Base-by-base conservation (phyloP, 2,329 filamentous ascomycete genomes). In the Cladobotryum mycophilum region DNA sequence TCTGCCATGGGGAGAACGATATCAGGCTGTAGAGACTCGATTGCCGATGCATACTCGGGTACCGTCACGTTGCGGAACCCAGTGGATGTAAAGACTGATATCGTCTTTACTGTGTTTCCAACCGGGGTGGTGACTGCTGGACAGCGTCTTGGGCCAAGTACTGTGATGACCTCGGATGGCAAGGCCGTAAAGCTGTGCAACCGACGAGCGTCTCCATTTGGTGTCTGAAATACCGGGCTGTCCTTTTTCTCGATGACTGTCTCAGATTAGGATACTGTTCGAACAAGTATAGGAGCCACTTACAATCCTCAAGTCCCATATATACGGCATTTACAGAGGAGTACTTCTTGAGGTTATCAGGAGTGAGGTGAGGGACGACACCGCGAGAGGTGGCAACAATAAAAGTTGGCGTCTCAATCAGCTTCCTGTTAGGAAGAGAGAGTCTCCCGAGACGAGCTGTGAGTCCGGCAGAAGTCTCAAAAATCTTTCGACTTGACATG, bases 241-340 rank as follows among this genome's bases (percentile, higher is more conserved):
- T 71, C 62, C 50, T 68, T 68, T 53, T 69, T 73, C 60, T 84
- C 80, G 55, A 83, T 70, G 63, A 84, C 80, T 83, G 46, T 8
- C 5, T 7, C 15, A 37, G 4, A 41, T 6, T 13, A 41, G 12
- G 3, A 20, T 41, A 41, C 5, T 5, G 13, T 13, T 15, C n/a
- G 6, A 40, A 6, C n/a, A 15, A 40, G 4, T 38, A n/a, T 4
- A 18, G 17, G 36, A 22, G 12, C 5, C 3, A 69, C 87, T 69
- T 76, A 96, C 93, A 97, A 68, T 99, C 93, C 75, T 99, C 93
- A 25, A 97, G 72, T 1, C 86, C 88, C 61, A 93, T 74, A 64
- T 95, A 95, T 3, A 88, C 76, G 22, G 86, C 87, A 25, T 74
- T 73, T 53, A 95, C 75, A 5, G 78, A 66, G 1, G 84, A 83